phyloP scores from a whole-genome alignment of 345 rosid species.

The Eucalyptus melliodora region DNA sequence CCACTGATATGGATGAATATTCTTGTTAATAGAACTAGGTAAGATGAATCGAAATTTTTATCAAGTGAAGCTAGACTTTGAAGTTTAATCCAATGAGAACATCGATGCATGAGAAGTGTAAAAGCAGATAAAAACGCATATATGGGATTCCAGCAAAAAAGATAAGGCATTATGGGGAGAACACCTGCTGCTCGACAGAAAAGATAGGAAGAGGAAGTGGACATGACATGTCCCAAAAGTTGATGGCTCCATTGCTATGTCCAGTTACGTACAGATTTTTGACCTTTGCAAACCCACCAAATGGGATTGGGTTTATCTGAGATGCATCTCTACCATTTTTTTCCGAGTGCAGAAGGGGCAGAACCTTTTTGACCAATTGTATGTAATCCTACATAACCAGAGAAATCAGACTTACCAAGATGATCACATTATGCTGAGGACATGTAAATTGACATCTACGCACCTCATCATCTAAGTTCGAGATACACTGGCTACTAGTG shows the following conservation, averaged over 20 bases:
- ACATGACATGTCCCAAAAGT: slow-evolving; percentile 81
- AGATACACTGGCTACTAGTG: slow-evolving; percentile 23
- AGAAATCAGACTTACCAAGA: neutral
- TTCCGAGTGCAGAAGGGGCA: slow-evolving; percentile 51
- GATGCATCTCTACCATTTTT: slow-evolving; percentile 32
- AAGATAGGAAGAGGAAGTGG: slow-evolving; percentile 50
- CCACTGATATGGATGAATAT: neutral
- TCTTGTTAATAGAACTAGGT: neutral
- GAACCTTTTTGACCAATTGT: slow-evolving; percentile 30
- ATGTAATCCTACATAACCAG: slow-evolving; percentile 41
- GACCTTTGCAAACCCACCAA: slow-evolving; percentile 63
- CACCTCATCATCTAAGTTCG: slow-evolving; percentile 56
- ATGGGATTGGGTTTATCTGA: slow-evolving; percentile 13
- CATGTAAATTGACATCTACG: neutral
- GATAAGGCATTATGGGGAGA: neutral
- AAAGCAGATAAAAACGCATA: neutral
- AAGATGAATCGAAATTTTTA: neutral
- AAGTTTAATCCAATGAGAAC: neutral
- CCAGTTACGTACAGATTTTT: slow-evolving; percentile 77
- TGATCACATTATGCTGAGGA: neutral
- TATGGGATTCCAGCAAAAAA: neutral
- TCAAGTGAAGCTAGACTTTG: neutral
- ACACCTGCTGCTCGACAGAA: slow-evolving; percentile 73
- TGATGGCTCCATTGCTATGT: slow-evolving; percentile 68
- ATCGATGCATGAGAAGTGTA: neutral